These are phyloP conservation scores for Luffa acutangula DNA, from an alignment of 306 rosid species.

Conservation along the genomic window DNA sequence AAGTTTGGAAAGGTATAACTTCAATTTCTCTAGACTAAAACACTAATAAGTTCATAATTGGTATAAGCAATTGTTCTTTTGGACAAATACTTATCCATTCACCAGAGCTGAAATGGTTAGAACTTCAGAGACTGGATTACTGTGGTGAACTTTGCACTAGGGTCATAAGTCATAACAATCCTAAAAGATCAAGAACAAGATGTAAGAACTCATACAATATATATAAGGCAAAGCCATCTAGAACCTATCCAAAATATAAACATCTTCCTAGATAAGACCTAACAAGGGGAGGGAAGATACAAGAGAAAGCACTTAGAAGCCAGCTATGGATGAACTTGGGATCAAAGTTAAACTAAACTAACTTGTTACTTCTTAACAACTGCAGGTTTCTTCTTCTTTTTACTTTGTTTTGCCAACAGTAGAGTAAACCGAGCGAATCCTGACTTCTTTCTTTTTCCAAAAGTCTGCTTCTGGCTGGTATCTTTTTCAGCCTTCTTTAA, in stretches of 20 bases:
- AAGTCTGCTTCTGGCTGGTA: constrained; percentile 33
- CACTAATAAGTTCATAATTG: not conserved
- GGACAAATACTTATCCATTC: not conserved
- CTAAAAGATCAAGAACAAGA: not conserved
- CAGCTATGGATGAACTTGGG: not conserved
- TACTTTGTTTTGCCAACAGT: constrained; percentile 56
- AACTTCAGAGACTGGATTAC: not conserved
- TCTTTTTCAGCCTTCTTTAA: constrained; percentile 44
- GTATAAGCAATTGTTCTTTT: not conserved
- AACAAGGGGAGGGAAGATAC: not conserved
- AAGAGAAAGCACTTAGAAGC: not conserved
- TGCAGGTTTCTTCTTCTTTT: constrained; percentile 69
- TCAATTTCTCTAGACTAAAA: too few species aligned
- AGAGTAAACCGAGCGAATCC: constrained; percentile 70
- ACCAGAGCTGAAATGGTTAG: not conserved
- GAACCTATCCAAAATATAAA: not conserved
- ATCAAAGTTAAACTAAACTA: not conserved
- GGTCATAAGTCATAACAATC: not conserved
- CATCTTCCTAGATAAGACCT: not conserved
- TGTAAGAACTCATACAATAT: not conserved
- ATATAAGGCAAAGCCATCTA: not conserved
- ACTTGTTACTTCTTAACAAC: constrained; percentile 46
- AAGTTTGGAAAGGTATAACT: too few species aligned
- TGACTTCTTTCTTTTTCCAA: constrained; percentile 74
- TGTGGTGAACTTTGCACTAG: not conserved